Evolutionary conservation across 2,329 filamentous ascomycete genomes (phyloP).

Genomic region (Penicillium thymicola): DNA sequence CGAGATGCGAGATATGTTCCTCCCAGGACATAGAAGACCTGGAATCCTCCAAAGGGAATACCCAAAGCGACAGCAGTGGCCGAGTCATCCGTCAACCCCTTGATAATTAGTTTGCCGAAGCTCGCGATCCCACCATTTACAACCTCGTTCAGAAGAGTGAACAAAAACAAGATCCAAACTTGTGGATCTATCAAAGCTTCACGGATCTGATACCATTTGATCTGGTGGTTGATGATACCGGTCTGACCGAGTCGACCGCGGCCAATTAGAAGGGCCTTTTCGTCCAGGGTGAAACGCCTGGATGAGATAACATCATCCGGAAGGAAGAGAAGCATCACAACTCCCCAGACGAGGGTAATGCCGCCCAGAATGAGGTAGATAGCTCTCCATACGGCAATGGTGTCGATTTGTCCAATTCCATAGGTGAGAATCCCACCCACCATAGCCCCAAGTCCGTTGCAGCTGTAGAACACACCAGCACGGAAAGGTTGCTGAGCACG

Average conservation of each 20-base stretch:
- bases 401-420: conserved; percentile 43
- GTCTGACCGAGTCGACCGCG: conserved; percentile 39
- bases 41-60: conserved; percentile 55
- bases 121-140: conserved; percentile 54
- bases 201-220: conserved; percentile 49
- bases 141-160: conserved; percentile 51
- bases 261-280: conserved; percentile 45
- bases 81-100: conserved; percentile 44
- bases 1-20: conserved; percentile 53
- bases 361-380: conserved; percentile 48
- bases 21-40: conserved; percentile 50
- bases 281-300: conserved; percentile 42
- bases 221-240: conserved; percentile 48
- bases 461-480: conserved; percentile 45
- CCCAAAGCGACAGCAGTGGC: conserved; percentile 52
- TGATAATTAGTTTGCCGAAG: conserved; percentile 55
- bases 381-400: conserved; percentile 45
- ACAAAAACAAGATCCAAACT: conserved; percentile 47
- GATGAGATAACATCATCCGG: conserved; percentile 45
- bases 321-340: conserved; percentile 41
- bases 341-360: conserved; percentile 44
- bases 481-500: conserved; percentile 48
- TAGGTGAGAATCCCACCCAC: conserved; percentile 28
- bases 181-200: conserved; percentile 48
- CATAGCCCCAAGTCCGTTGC: conserved; percentile 41